phyloP scores from a whole-genome alignment of 305 asterid genomes.

The Solanum hybrid region DNA sequence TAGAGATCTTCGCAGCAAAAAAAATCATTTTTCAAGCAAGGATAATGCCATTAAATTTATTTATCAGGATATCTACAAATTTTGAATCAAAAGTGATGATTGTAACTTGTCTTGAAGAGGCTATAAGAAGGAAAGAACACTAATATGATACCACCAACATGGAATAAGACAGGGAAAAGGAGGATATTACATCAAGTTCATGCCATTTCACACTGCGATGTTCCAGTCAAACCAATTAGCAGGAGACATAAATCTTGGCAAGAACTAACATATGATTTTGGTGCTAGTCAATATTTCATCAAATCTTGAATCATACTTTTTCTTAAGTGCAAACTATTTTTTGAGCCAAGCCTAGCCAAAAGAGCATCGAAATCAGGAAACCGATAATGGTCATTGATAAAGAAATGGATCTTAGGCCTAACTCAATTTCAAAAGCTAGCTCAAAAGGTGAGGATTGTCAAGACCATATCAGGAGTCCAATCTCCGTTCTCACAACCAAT shows the following conservation, averaged over 20 bases:
- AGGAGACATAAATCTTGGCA: background rate
- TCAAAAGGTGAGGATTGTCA: background rate
- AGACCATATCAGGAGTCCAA: background rate
- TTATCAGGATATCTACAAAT: background rate
- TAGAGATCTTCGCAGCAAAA: background rate
- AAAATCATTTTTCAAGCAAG: background rate
- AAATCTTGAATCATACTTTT: slow-evolving; percentile 1
- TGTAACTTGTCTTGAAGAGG: background rate
- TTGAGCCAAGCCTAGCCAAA: background rate
- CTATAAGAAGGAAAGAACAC: background rate
- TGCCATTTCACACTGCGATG: background rate
- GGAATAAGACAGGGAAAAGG: background rate
- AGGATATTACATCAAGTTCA: background rate
- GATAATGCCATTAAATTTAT: background rate
- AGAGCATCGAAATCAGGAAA: background rate
- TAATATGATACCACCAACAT: background rate
- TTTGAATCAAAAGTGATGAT: background rate
- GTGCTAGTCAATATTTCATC: background rate
- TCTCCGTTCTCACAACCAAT: background rate
- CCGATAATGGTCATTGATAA: background rate
- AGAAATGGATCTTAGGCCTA: background rate
- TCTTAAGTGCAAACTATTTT: background rate
- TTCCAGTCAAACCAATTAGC: background rate
- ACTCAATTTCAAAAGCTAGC: background rate
- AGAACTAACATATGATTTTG: background rate